These are phyloP conservation scores for sorghum (Sorghum bicolor) DNA, from an alignment of 176 grass and related monocot genomes.

Conservation along the genomic window DNA sequence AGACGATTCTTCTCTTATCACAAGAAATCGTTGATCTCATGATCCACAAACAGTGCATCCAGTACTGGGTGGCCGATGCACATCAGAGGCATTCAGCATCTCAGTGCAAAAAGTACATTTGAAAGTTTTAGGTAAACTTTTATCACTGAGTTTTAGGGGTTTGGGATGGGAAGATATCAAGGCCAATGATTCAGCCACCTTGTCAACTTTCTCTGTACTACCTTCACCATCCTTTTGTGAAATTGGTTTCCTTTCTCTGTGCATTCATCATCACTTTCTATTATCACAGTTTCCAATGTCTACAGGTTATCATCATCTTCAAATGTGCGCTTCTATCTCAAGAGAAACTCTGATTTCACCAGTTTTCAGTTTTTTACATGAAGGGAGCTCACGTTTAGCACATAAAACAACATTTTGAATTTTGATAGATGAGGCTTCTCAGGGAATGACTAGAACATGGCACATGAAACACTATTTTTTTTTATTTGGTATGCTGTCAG, in stretches of 20 bases:
- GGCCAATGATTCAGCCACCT: conserved; percentile 62
- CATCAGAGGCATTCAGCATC: conserved; percentile 61
- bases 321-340: conserved; percentile 38
- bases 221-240: conserved; percentile 13
- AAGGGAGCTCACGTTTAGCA: conserved; percentile 21
- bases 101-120: conserved; percentile 66
- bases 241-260: conserved; percentile 22
- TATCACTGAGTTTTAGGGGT: conserved; percentile 20
- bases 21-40: conserved; percentile 54
- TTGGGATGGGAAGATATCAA: conserved; percentile 57
- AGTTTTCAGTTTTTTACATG: conserved; percentile 22
- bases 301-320: conserved; percentile 58
- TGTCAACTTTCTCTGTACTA: conserved; percentile 44
- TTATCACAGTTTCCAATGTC: conserved; percentile 45
- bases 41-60: conserved; percentile 67
- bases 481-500: not conserved
- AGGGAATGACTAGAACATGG: conserved; percentile 19
- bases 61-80: conserved; percentile 71
- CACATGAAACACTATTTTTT: not conserved
- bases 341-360: conserved; percentile 26
- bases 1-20: conserved; percentile 82
- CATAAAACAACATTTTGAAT: conserved; percentile 18
- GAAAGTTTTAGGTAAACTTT: conserved; percentile 38
- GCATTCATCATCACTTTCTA: conserved; percentile 74
- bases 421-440: conserved; percentile 28